Evolutionary conservation across 2,329 filamentous ascomycete species (phyloP), one percentile per base, ranked within the genome.

Genomic region (Diaporthe australafricana): DNA sequence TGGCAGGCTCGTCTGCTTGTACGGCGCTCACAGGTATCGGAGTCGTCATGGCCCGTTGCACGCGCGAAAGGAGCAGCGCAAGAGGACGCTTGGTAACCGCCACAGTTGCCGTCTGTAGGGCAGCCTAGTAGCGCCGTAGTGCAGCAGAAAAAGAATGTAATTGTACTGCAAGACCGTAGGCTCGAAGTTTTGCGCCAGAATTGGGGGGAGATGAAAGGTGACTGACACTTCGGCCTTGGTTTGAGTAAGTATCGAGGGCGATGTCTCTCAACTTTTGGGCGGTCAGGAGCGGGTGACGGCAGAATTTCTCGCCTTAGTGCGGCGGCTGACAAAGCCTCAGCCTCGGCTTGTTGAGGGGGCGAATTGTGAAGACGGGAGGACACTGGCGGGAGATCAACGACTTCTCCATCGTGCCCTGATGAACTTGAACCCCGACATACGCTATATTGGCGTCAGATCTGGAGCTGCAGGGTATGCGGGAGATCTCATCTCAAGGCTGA

Each of bases 371-470:
- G 40, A 32, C 57, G 40, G 57, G 40, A 63, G 42, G 40, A 47
- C 11, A 53, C 22, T 67, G 48, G n/a, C 65, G 27, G 63, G 35
- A 60, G 66, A 50, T 60, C 53, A 57, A 60, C 53, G 17, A 50
- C 53, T 50, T 50, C 53, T 20, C 63, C 48, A 42, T 42, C 25
- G n/a, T 16, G n/a, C 32, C 12, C 55, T 50, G 42, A 22, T 65
- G 60, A 50, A 38, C 42, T 65, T 25, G 53, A n/a, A 68, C 48
- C 52, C 27, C 53, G n/a, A 48, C 66, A 38, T 32, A 50, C 67
- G 67, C 67, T 69, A 69, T 57, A 50, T 69, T 69, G 56, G 67
- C 53, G 67, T 40, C 67, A 69, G 53, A 60, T 60, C 67, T 69
- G 67, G 67, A 45, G 40, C 53, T 60, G 66, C 66, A 69, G 66